Evolutionary conservation across 768 basidiomycete genomes (phyloP).

Genomic region (Termitomyces sp.): DNA sequence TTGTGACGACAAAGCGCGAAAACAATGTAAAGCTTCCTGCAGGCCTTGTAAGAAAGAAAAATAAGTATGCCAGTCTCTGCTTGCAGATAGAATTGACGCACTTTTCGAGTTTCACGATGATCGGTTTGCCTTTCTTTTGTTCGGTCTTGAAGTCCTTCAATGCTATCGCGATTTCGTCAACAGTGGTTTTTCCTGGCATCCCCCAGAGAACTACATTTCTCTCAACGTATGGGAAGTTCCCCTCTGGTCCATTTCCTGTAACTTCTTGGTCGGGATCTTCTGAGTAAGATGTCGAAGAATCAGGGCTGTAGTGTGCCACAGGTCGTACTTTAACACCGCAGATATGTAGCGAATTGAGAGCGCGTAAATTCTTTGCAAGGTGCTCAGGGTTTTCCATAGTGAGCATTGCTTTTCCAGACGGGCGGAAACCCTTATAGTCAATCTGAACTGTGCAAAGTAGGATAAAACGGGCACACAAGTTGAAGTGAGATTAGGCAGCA

Average conservation of each 20-base stretch:
- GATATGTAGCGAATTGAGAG: constrained; percentile 38
- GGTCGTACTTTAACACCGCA: constrained; percentile 38
- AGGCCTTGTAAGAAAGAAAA: constrained; percentile 21
- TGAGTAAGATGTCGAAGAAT: background rate
- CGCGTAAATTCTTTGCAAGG: constrained; percentile 31
- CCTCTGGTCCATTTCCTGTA: constrained; percentile 43
- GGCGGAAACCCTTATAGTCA: constrained; percentile 54
- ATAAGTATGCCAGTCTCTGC: background rate
- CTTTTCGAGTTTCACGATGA: constrained; percentile 45
- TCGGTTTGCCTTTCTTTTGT: constrained; percentile 30
- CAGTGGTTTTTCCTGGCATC: constrained; percentile 42
- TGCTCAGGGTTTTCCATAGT: constrained; percentile 44
- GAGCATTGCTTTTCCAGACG: constrained; percentile 54
- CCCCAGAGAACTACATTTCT: constrained; percentile 57
- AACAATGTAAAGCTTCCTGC: constrained; percentile 32
- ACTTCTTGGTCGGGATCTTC: constrained; percentile 12
- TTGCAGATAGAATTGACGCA: constrained; percentile 25
- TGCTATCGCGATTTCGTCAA: constrained; percentile 28
- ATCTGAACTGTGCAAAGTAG: constrained; percentile 39
- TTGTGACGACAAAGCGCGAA: constrained; percentile 50
- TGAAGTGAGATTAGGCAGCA: background rate
- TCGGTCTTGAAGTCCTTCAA: constrained; percentile 42
- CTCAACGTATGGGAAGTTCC: constrained; percentile 41
- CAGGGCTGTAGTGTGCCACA: constrained; percentile 17
- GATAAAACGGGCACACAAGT: background rate